Conservation (phyloP, 345 rosid species). For the Acer yangbiense region DNA sequence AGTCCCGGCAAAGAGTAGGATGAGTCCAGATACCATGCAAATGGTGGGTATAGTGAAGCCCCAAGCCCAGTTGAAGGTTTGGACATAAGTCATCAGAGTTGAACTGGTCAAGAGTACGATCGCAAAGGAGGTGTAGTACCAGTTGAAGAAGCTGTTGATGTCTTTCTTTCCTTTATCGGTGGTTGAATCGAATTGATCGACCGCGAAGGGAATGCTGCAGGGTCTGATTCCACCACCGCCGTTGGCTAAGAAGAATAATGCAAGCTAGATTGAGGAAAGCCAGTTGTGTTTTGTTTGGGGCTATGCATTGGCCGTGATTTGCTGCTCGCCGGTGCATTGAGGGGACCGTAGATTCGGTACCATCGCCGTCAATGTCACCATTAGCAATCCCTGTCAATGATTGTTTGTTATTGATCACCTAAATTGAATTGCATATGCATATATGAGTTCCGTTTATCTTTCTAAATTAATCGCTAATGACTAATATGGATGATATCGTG, state of each 20-base stretch:
- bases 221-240: constrained; percentile 38
- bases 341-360: constrained; percentile 3
- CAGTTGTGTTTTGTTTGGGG: constrained; percentile 28
- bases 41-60: constrained; percentile 29
- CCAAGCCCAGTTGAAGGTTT: constrained; percentile 35
- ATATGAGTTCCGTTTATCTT: too few relatives aligned
- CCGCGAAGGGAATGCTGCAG: constrained; percentile 35
- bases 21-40: constrained; percentile 29
- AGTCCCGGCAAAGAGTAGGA: constrained; percentile 38
- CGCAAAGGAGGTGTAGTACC: constrained; percentile 37
- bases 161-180: constrained; percentile 30
- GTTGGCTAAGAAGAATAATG: constrained; percentile 22
- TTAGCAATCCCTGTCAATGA: background rate
- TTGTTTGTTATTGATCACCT: too few relatives aligned
- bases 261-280: constrained; percentile 22
- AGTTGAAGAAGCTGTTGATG: constrained; percentile 43
- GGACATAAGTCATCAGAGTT: constrained; percentile 38
- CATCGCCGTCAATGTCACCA: background rate
- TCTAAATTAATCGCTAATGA: too few relatives aligned
- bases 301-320: constrained; percentile 12
- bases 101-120: constrained; percentile 28
- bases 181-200: constrained; percentile 34
- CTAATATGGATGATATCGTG: too few relatives aligned
- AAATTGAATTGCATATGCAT: too few relatives aligned
- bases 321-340: background rate